Percentiles rank a stretch among this genome's conserved stretches.
These are phyloP conservation scores for Gypsophila paniculata DNA, from an alignment of 179 eudicot genomes.

Conservation along the genomic window DNA sequence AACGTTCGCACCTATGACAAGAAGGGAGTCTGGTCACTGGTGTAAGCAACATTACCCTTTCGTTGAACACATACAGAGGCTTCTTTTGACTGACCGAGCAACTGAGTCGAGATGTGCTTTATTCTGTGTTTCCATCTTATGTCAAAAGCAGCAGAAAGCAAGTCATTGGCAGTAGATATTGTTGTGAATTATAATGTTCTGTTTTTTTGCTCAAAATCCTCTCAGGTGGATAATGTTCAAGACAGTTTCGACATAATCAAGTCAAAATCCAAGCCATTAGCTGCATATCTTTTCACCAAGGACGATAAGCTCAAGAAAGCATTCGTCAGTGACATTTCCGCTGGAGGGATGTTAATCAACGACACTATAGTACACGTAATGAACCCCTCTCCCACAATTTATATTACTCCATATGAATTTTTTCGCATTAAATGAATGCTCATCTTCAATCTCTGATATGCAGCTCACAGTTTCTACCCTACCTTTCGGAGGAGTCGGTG, in stretches of 20 bases:
- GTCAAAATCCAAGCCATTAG: slow-evolving; percentile 80
- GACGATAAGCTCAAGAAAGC: slow-evolving; percentile 54
- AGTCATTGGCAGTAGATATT: not conserved
- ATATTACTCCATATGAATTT: not conserved
- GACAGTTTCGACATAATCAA: slow-evolving; percentile 58
- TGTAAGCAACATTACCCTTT: too few species aligned
- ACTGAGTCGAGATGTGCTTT: not conserved
- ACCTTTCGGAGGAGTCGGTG: slow-evolving; percentile 98
- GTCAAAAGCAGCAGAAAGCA: not conserved
- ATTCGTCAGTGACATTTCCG: slow-evolving; percentile 53
- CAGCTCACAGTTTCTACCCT: slow-evolving; percentile 60
- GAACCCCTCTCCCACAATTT: not conserved
- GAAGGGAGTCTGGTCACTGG: too few species aligned
- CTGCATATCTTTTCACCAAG: slow-evolving; percentile 85
- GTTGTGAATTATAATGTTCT: not conserved
- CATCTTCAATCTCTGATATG: slow-evolving; percentile 2
- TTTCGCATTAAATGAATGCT: not conserved
- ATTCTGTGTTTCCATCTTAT: not conserved
- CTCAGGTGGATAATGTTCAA: slow-evolving; percentile 62
- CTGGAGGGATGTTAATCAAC: slow-evolving; percentile 77
- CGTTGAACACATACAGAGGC: too few species aligned
- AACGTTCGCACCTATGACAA: too few species aligned
- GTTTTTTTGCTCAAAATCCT: not conserved
- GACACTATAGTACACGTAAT: slow-evolving; percentile 73
- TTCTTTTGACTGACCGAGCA: too few species aligned